A percentile compares a stretch with the other conserved stretches of the same genome.
phyloP scores from a whole-genome alignment of 768 basidiomycete genomes.

The Suillus fuscotomentosus region DNA sequence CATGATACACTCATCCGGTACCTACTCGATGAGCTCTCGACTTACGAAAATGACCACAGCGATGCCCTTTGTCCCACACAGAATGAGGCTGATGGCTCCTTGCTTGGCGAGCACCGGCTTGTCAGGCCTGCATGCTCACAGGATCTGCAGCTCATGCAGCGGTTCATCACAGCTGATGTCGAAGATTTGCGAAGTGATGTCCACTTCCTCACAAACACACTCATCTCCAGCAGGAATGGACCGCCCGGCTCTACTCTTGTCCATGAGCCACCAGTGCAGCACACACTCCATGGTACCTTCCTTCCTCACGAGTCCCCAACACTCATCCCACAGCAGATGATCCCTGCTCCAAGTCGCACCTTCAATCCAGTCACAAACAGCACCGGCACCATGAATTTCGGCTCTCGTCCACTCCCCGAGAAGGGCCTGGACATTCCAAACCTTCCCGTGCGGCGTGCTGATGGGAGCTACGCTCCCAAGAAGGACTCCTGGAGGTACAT shows the following conservation, averaged over 20 bases:
- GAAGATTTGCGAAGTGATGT: neutral
- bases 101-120: neutral
- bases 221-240: neutral
- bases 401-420: neutral
- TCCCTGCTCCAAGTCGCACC: neutral
- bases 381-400: neutral
- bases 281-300: neutral
- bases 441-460: neutral
- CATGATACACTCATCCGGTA: neutral
- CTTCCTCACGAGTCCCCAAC: neutral
- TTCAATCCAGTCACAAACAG: neutral
- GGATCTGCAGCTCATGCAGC: neutral
- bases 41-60: neutral
- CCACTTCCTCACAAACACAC: neutral
- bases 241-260: neutral
- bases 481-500: slow-evolving; percentile 2
- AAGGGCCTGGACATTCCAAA: neutral
- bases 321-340: neutral
- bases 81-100: neutral
- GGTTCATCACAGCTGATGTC: neutral
- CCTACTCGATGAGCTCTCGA: neutral
- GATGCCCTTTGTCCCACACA: neutral
- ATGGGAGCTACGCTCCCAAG: slow-evolving; percentile 1
- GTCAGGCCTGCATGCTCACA: neutral
- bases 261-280: neutral